Base-by-base conservation (phyloP, 1,139 yeast species). In the Geotrichum carabidarum region DNA sequence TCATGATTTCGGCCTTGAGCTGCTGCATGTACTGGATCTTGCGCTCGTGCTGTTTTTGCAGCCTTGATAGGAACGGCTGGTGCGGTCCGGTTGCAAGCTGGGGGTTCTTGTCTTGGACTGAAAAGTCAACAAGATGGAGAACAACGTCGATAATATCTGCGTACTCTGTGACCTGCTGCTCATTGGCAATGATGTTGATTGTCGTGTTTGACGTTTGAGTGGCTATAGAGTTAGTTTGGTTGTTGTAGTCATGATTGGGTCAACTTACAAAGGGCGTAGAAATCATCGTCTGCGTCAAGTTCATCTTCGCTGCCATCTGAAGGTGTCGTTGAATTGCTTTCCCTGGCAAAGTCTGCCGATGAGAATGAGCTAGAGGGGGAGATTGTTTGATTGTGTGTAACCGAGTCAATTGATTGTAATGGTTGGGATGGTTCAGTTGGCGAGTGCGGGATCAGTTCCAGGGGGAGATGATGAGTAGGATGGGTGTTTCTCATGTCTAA, bases 111-210 rank as follows among this genome's bases (percentile, higher is more conserved):
- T 46, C 43, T 36, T 42, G 14, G 7, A 12, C 38, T 3, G 48
- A 30, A 42, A 51, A 51, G 27, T 51, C 51, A n/a, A 51, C 40
- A n/a, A 47, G 35, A 31, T 51, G 46, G 36, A 51, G 48, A 7
- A 51, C 50, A 4, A 46, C 55, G 38, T 51, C 55, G 48, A 51
- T 46, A 17, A 51, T 51, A 14, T 51, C 55, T 6, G 48, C 48
- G 36, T 51, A 51, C 38, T 51, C 55, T 22, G 54, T 30, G 11
- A 32, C 34, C 6, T 44, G 50, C 17, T 40, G 44, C 40, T 44
- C 49, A 27, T 48, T 34, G 38, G 51, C 45, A 48, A 48, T 41
- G 7, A 31, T 17, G 51, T 48, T 22, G 15, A 42, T 41, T 9
- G 51, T 48, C 12, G 45, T 41, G 35, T 17, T 48, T n/a, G 45